Conservation (phyloP, 352 stramenopile species). For the Globisporangium uncinulatum region DNA sequence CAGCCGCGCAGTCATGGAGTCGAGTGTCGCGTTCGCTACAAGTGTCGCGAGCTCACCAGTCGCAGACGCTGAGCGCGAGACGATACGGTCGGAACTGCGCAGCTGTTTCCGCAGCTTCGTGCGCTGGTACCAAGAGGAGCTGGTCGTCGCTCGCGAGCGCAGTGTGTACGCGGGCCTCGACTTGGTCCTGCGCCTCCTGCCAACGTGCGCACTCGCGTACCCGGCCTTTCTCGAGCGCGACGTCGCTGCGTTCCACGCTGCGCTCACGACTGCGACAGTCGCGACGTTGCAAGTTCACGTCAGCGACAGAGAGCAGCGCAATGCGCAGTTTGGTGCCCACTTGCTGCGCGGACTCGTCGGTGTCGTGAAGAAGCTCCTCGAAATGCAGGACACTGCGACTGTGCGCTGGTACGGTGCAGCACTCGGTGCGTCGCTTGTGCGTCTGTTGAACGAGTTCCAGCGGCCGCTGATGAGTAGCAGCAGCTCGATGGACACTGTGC, state of each 20-base stretch:
- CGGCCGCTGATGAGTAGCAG: conserved; percentile 9
- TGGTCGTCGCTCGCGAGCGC: conserved; percentile 20
- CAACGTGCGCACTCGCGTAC: conserved; percentile 30
- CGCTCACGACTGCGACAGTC: conserved; percentile 16
- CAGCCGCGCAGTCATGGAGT: conserved; percentile 35
- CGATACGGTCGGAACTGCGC: conserved; percentile 22
- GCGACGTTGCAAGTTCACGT: conserved; percentile 15
- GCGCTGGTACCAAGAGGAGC: conserved; percentile 36
- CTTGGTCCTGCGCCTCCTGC: conserved; percentile 34
- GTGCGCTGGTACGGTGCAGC: conserved; percentile 40
- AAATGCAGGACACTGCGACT: conserved; percentile 26
- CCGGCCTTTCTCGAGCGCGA: conserved; percentile 23
- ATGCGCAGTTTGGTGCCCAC: conserved; percentile 16
- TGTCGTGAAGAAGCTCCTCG: conserved; percentile 41
- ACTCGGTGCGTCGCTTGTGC: conserved; percentile 34
- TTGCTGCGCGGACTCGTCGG: conserved; percentile 29
- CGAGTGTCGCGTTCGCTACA: conserved; percentile 34
- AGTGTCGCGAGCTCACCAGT: conserved; percentile 12
- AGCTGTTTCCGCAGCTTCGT: conserved; percentile 26
- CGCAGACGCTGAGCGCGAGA: neutral
- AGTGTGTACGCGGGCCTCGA: conserved; percentile 10
- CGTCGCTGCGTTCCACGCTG: conserved; percentile 32
- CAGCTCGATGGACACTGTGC: conserved; percentile 10
- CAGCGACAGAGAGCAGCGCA: conserved; percentile 16
- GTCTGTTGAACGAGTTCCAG: conserved; percentile 9